Conservation (phyloP, 2,329 filamentous ascomycete species). For the Calonectria naviculata region DNA sequence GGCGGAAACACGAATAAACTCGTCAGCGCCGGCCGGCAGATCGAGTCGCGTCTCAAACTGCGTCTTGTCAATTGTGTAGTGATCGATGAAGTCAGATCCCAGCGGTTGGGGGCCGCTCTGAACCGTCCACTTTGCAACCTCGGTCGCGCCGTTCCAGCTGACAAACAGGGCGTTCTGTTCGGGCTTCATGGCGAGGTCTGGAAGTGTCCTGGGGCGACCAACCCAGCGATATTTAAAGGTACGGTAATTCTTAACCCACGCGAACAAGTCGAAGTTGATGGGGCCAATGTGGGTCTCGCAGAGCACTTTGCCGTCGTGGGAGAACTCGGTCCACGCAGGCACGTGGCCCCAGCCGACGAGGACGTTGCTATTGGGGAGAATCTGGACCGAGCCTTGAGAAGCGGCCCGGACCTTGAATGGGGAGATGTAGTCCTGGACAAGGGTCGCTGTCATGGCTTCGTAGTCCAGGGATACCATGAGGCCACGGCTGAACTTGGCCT, state of each 20-base stretch:
- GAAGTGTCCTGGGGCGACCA: constrained; percentile 50
- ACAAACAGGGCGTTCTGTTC: constrained; percentile 52
- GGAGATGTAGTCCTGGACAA: constrained; percentile 56
- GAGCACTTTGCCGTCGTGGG: constrained; percentile 58
- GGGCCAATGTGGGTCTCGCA: constrained; percentile 63
- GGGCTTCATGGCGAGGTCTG: constrained; percentile 36
- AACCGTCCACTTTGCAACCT: constrained; percentile 55
- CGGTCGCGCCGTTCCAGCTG: constrained; percentile 65
- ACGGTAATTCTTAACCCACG: constrained; percentile 63
- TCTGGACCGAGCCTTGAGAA: constrained; percentile 58
- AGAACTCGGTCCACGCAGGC: constrained; percentile 59
- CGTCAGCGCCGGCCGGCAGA: constrained; percentile 24
- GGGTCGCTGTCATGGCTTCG: constrained; percentile 34
- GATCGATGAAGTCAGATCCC: constrained; percentile 21
- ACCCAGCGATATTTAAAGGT: constrained; percentile 66
- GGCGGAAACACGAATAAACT: constrained; percentile 34
- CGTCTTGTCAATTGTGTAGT: constrained; percentile 24
- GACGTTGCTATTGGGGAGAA: constrained; percentile 63
- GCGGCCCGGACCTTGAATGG: constrained; percentile 57
- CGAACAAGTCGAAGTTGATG: constrained; percentile 45
- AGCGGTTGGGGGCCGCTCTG: constrained; percentile 29
- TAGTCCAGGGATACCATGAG: constrained; percentile 42
- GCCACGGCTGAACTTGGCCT: constrained; percentile 32
- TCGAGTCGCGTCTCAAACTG: constrained; percentile 35
- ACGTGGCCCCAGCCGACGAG: constrained; percentile 68